Percentiles rank a stretch among this genome's conserved stretches.
Evolutionary conservation across 73 alveolate genomes (phyloP).

Genomic region (Paramecium pentaurelia): DNA sequence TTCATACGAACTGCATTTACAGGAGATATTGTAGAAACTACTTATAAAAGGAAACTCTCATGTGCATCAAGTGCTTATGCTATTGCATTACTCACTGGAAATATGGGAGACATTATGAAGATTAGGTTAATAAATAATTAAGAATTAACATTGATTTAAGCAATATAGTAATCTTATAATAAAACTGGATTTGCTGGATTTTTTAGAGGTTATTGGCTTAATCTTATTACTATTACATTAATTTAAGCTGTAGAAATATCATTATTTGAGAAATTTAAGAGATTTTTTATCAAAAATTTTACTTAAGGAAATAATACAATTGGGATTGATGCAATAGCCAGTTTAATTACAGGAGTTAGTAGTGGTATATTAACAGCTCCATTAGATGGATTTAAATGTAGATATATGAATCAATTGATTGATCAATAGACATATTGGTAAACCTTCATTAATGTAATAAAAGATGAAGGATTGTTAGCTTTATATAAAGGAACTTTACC

Average conservation of each 20-base stretch:
- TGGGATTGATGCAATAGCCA: background rate
- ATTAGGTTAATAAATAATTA: slow-evolving; percentile 57
- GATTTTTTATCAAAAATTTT: background rate
- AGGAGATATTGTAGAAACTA: slow-evolving; percentile 39
- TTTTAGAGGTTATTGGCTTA: background rate
- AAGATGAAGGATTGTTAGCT: slow-evolving; percentile 62
- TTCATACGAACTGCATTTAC: background rate
- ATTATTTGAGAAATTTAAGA: background rate
- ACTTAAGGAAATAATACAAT: background rate
- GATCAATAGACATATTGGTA: slow-evolving; percentile 56
- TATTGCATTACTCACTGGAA: slow-evolving; percentile 47
- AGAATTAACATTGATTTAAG: slow-evolving; percentile 24
- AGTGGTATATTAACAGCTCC: background rate
- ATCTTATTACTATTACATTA: background rate
- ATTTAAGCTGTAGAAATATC: background rate
- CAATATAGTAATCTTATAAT: slow-evolving; percentile 28
- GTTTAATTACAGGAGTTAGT: background rate
- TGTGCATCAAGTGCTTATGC: slow-evolving; percentile 59
- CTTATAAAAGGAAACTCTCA: slow-evolving; percentile 22
- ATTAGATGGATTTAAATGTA: background rate
- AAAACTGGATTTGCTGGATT: background rate
- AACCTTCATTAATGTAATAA: slow-evolving; percentile 45
- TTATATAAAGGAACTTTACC: slow-evolving; percentile 61
- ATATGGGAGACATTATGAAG: slow-evolving; percentile 64
- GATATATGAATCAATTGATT: background rate